A percentile compares a stretch with the other conserved stretches of the same genome.
These are phyloP conservation scores for Venustampulla echinocandica DNA, from an alignment of 495 filamentous ascomycete genomes.

Conservation along the genomic window DNA sequence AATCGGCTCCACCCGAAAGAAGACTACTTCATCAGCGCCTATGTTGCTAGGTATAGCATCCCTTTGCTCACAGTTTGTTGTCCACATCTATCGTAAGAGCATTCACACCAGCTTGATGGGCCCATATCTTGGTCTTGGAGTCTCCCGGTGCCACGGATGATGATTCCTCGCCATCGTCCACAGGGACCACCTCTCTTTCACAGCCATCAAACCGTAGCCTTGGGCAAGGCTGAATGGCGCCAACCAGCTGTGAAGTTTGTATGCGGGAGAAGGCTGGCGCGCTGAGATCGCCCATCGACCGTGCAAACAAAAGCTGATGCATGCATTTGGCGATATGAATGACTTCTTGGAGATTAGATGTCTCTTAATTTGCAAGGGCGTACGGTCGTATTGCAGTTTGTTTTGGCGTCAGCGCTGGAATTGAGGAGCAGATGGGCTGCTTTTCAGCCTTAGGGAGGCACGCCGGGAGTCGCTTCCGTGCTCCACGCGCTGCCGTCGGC, in stretches of 20 bases:
- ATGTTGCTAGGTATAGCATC: slow-evolving; percentile 19
- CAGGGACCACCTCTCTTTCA: slow-evolving; percentile 27
- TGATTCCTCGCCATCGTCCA: slow-evolving; percentile 14
- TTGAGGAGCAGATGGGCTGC: too few species aligned
- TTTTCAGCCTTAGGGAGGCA: too few species aligned
- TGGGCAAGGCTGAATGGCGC: slow-evolving; percentile 51
- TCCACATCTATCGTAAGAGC: slow-evolving; percentile 72
- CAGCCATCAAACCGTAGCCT: slow-evolving; percentile 59
- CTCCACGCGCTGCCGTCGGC: too few species aligned
- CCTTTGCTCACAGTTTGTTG: slow-evolving; percentile 61
- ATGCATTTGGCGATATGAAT: slow-evolving; percentile 46
- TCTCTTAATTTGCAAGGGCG: neutral
- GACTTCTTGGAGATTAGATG: neutral
- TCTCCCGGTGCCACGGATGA: neutral
- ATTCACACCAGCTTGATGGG: slow-evolving; percentile 69
- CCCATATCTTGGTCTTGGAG: slow-evolving; percentile 29
- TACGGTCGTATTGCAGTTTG: neutral
- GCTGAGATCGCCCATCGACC: slow-evolving; percentile 54
- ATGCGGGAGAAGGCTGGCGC: slow-evolving; percentile 54
- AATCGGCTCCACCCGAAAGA: slow-evolving; percentile 74
- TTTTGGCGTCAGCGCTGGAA: neutral
- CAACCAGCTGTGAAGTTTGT: slow-evolving; percentile 51
- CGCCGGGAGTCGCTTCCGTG: too few species aligned
- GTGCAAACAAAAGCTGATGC: slow-evolving; percentile 70
- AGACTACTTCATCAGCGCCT: slow-evolving; percentile 39